Base-by-base conservation (phyloP, 441 rosid species). In the Gossypium lobatum region DNA sequence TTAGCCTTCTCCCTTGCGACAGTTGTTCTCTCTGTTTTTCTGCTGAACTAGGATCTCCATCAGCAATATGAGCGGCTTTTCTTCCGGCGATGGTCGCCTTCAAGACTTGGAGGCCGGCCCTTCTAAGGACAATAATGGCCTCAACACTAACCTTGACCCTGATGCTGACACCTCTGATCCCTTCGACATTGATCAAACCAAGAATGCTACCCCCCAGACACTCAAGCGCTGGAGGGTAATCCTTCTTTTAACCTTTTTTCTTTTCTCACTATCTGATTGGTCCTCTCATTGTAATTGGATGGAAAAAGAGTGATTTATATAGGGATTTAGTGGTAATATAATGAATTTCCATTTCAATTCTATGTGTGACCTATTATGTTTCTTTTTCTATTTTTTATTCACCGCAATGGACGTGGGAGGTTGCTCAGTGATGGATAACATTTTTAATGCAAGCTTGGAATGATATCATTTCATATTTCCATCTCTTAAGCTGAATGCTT, bases 161-260 rank as follows among this genome's bases (percentile, higher is more conserved):
- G 76, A 75, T 50, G 72, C 1, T 10, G 83, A 81, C 64, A 74
- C 83, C 37, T 77, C 88, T 18, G 88, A 85, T 84, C 97, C 97
- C 53, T 93, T 93, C 61, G 88, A 90, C 63, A 82, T 93, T 62
- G 80, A 90, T 64, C 77, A 89, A 57, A 90, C 97, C 70, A 92
- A 93, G 83, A 89, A 87, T 74, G 94, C 85, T 48, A 73, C 97
- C 23, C 77, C 58, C 46, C 88, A 88, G 79, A 81, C 91, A 57
- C 96, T 93, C 64, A 83, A 87, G 62, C 87, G 92, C 46, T 93
- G 98, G 98, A 83, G 97, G 94, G 98, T 91, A 84, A 64, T 72
- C 26, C 16, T 2, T 50, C 39, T 48, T 64, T 5, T 53, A 53
- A 54, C 59, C 26, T 37, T 21, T 26, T 62, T 48, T 28, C 54